phyloP scores from a whole-genome alignment of 306 rosid genomes.

The Prunus salicina region DNA sequence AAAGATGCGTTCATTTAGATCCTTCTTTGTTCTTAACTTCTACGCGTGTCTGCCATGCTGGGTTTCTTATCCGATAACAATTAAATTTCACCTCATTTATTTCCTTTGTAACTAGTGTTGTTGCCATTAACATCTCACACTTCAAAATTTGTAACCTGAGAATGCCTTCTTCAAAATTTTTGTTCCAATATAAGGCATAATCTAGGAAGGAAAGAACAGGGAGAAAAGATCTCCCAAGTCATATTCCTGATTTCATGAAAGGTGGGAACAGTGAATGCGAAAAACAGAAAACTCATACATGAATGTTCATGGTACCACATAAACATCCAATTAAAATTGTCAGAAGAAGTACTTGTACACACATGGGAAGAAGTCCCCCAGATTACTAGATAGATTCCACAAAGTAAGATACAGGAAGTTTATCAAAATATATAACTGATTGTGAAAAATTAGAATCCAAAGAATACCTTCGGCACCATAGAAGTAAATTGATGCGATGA shows the following conservation, averaged over 20 bases:
- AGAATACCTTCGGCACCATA: constrained; percentile 90
- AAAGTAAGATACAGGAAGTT: neutral
- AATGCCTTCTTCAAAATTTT: neutral
- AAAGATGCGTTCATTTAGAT: neutral
- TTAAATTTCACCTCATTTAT: too few relatives aligned
- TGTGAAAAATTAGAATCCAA: constrained; percentile 14
- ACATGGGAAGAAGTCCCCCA: neutral
- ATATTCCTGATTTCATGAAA: neutral
- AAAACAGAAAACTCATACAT: too few relatives aligned
- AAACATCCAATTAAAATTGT: neutral
- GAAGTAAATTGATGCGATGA: constrained; percentile 62
- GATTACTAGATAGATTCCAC: neutral
- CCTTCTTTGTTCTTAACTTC: neutral
- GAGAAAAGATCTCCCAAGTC: neutral
- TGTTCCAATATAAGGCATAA: neutral
- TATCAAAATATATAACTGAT: constrained; percentile 1
- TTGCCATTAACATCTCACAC: neutral
- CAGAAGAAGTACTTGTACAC: neutral
- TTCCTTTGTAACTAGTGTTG: neutral
- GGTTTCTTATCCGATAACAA: neutral
- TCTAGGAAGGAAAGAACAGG: neutral
- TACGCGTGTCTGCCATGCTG: neutral
- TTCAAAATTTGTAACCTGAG: neutral
- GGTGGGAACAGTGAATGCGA: neutral
- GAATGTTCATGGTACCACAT: neutral